These are phyloP conservation scores for Silene latifolia DNA, from an alignment of 148 eudicot genomes.

Conservation along the genomic window DNA sequence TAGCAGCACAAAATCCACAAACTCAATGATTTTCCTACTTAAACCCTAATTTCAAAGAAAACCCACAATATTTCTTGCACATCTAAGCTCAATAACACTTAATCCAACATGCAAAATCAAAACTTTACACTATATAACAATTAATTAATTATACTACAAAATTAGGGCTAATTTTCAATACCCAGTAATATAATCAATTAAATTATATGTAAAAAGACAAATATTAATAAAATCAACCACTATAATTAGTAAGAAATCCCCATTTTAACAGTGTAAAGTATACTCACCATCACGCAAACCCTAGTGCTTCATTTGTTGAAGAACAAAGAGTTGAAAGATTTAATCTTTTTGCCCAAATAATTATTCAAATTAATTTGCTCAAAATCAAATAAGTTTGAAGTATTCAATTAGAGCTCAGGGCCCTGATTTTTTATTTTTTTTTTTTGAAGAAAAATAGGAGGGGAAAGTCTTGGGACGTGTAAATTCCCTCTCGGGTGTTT, in stretches of 20 bases:
- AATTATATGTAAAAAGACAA: constrained; percentile 7
- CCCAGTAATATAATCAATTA: not conserved
- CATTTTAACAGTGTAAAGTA: constrained; percentile 25
- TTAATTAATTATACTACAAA: not conserved
- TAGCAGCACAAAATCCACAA: constrained; percentile 1
- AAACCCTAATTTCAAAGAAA: constrained; percentile 22
- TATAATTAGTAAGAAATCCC: constrained; percentile 5
- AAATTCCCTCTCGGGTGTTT: too few relatives aligned
- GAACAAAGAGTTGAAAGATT: constrained; percentile 10
- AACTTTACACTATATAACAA: constrained; percentile 2
- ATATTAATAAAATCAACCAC: not conserved
- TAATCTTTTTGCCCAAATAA: constrained; percentile 17
- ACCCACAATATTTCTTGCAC: constrained; percentile 23
- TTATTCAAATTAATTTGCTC: not conserved
- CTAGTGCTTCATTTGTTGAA: constrained; percentile 18
- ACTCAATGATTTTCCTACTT: not conserved
- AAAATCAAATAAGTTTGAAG: constrained; percentile 22
- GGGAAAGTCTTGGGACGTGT: constrained; percentile 12
- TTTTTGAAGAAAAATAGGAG: constrained; percentile 2
- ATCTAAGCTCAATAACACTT: constrained; percentile 18
- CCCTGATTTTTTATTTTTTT: too few relatives aligned
- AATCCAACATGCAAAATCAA: constrained; percentile 28
- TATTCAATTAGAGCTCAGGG: constrained; percentile 20
- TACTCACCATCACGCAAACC: constrained; percentile 29
- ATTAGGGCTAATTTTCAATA: not conserved